These are phyloP conservation scores for Penicillium bialowiezense DNA, from an alignment of 495 filamentous ascomycete species.

Conservation along the genomic window DNA sequence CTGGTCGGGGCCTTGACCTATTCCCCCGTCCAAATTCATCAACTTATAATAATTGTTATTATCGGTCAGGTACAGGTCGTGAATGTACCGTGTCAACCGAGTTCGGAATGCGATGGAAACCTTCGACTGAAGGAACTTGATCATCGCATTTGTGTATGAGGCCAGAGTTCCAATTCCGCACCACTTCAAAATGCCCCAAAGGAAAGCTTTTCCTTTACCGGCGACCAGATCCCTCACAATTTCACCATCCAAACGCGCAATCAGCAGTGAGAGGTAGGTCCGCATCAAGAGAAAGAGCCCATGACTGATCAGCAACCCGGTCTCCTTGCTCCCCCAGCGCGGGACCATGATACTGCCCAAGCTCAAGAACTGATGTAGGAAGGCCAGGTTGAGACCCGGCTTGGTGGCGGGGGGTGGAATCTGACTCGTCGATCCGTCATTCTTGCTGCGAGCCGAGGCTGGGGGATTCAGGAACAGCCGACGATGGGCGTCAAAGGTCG, in stretches of 20 bases:
- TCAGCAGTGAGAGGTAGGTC: conserved; percentile 91
- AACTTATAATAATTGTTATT: conserved; percentile 96
- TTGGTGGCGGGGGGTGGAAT: conserved; percentile 88
- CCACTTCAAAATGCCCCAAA: conserved; percentile 88
- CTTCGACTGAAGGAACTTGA: conserved; percentile 97
- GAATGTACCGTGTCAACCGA: conserved; percentile 91
- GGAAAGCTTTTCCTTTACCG: conserved; percentile 83
- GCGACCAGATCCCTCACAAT: conserved; percentile 95
- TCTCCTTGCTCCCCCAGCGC: conserved; percentile 91
- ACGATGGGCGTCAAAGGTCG: conserved; percentile 94
- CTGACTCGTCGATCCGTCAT: conserved; percentile 57
- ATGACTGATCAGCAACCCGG: conserved; percentile 81
- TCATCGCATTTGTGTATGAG: conserved; percentile 93
- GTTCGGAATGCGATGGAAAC: conserved; percentile 98
- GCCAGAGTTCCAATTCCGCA: conserved; percentile 69
- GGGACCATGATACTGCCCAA: conserved; percentile 97
- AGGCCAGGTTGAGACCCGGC: conserved; percentile 92
- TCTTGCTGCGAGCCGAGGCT: conserved; percentile 67
- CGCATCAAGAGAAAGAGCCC: conserved; percentile 65
- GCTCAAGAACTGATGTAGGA: conserved; percentile 94
- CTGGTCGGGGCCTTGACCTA: conserved; percentile 89
- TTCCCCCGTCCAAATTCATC: conserved; percentile 87
- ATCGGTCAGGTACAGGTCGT: conserved; percentile 93
- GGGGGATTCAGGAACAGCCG: conserved; percentile 91
- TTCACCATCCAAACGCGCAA: conserved; percentile 91